Base-by-base conservation (phyloP, 352 stramenopile genomes). In the Aphanomyces euteiches region DNA sequence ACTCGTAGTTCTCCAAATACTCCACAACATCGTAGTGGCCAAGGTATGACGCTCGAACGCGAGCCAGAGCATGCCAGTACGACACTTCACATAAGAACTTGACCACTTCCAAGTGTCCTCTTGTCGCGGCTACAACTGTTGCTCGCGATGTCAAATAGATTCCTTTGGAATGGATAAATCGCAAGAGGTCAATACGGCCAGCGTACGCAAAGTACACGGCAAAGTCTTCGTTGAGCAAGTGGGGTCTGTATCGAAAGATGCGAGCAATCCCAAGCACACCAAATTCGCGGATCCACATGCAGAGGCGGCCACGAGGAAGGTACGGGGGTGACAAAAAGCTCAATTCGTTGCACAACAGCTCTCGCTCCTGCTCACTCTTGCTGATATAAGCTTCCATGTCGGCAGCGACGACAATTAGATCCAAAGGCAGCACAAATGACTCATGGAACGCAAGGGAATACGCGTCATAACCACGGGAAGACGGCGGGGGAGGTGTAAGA, bases 1-100 rank as follows among this genome's bases (percentile, higher is more conserved):
- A 61, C 54, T 61, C 54, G 54, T 61, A 61, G 28, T 28, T 61
- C 15, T 61, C 54, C 54, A 61, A 61, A 37, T 61, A 61, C 54
- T 61, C 54, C 28, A 61, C 54, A 61, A 61, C 36, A 37, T 61
- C 54, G 54, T 40, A 13, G 34, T 61, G 54, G 7, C 54, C 54
- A 7, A n/a, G 5, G 54, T 61, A 61, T 37, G 54, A 61, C 54
- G 54, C 54, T 40, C 54, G 54, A 41, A 61, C 21, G 19, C 54
- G 54, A 28, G 54, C 54, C 5, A 61, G 34, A 12, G 19, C 54
- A 37, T 61, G 6, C 54, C 54, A 61, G n/a, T 61, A 61, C 54
- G 54, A 61, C 34, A 61, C 54, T 7, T 61, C 34, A 41, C 19
- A 61, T 17, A 61, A 37, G 43, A 61, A 61, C 54, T 40, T 41